Conservation (phyloP, 163 green algal species). For the Smithsoniella earleae region DNA sequence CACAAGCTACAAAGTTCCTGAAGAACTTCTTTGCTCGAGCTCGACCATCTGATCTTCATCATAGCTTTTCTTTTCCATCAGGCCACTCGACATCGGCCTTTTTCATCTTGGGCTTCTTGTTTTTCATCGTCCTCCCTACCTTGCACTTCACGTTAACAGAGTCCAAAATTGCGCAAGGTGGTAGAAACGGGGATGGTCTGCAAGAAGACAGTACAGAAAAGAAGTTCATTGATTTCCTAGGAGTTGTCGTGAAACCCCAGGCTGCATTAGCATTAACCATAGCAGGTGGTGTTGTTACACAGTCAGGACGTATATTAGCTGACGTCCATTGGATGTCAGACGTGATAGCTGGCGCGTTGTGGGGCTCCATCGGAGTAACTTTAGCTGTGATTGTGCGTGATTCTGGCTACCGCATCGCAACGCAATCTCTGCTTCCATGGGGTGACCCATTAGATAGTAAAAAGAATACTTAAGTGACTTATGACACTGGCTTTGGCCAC, state of each 20-base stretch:
- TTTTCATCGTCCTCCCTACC: conserved; percentile 10
- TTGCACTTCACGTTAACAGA: background rate
- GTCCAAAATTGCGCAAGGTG: background rate
- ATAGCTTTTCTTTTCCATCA: conserved; percentile 27
- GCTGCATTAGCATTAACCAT: background rate
- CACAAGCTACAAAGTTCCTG: background rate
- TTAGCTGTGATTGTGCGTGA: background rate
- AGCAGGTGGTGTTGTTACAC: background rate
- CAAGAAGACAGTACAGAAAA: background rate
- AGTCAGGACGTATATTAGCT: conserved; percentile 18
- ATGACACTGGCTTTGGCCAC: too few relatives aligned
- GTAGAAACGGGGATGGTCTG: background rate
- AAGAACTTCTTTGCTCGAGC: conserved; percentile 21
- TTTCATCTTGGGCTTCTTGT: conserved; percentile 17
- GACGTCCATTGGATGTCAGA: conserved; percentile 23
- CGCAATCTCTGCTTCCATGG: too few relatives aligned
- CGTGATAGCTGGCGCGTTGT: conserved; percentile 11
- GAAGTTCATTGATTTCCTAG: background rate
- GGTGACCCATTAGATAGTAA: too few relatives aligned
- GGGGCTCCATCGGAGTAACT: conserved; percentile 14
- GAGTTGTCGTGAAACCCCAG: background rate
- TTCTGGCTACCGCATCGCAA: too few relatives aligned
- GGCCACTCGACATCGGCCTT: conserved; percentile 16
- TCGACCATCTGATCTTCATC: conserved; percentile 20
- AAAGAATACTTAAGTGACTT: too few relatives aligned